Evolutionary conservation across 148 eudicot species (phyloP).

Genomic region (Silene uniflora): DNA sequence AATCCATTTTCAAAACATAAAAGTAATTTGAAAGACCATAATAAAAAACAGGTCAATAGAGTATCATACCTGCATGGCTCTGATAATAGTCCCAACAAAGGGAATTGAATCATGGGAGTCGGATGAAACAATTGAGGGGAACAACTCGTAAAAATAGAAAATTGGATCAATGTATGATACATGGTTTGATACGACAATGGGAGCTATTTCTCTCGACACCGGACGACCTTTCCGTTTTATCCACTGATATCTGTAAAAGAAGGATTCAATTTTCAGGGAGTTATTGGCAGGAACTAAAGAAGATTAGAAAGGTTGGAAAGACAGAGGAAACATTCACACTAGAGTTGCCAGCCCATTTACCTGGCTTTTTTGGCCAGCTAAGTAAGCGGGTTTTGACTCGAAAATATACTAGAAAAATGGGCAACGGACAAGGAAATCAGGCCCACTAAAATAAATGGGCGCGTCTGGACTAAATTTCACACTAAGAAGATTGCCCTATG

Average conservation of each 20-base stretch:
- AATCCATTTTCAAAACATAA: background rate
- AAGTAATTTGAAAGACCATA: background rate
- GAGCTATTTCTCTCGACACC: conserved; percentile 81
- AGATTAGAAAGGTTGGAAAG: too few relatives aligned
- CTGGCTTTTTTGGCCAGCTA: too few relatives aligned
- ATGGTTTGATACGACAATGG: conserved; percentile 92
- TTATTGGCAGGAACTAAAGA: background rate
- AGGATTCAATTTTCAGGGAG: background rate
- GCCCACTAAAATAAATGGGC: too few relatives aligned
- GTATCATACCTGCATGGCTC: conserved; percentile 91
- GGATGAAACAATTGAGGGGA: conserved; percentile 81
- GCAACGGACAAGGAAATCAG: too few relatives aligned
- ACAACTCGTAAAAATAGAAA: conserved; percentile 86
- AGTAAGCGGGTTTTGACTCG: too few relatives aligned
- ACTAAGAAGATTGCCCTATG: too few relatives aligned
- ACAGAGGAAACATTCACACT: too few relatives aligned
- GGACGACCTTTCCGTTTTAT: conserved; percentile 82
- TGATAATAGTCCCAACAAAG: conserved; percentile 85
- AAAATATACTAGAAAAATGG: too few relatives aligned
- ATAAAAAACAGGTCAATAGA: background rate
- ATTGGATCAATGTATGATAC: conserved; percentile 94
- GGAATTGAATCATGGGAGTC: conserved; percentile 97
- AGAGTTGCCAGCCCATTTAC: too few relatives aligned
- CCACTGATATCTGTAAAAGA: conserved; percentile 78
- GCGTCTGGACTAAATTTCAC: too few relatives aligned